Evolutionary conservation across 2,329 filamentous ascomycete species (phyloP), one percentile per base, ranked within the genome.

Genomic region (Aspergillus sergii): DNA sequence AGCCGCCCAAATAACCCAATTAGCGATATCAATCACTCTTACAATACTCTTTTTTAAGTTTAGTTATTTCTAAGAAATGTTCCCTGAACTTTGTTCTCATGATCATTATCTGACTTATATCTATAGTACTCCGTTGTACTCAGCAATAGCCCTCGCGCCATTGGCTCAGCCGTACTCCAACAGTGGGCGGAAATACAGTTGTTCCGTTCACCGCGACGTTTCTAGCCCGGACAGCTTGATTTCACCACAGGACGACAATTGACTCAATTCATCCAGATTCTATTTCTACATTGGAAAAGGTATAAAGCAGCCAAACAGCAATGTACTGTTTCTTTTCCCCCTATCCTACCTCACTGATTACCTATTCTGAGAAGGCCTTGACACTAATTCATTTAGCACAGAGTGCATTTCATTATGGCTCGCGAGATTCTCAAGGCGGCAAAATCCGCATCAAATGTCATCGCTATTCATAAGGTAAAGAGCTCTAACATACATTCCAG

Each of bases 381-480:
- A 55, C 19, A 26, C 61, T 68, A 26, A 69, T 59, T 61, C 32
- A 30, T 34, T 26, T 26, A 50, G 26, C 62, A 69, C 70, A 71
- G 69, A 70, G 68, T 70, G 71, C 65, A 59, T 41, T 45, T 51
- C 69, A 75, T 63, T 61, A 77, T 78, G 77, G 69, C 74, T 68
- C 75, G 75, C 66, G 72, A 72, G 70, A 63, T 75, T 63, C 62
- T 78, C 63, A 78, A 78, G 67, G 77, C 76, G 67, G 78, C 76
- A 59, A 75, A 77, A 67, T 71, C 76, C 65, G 77, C 77, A 58
- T 74, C 74, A 48, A 73, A 74, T 63, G 78, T 71, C 41, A 65
- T 81, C 62, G 69, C 78, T 26, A 68, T 81, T 57, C 65, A 71
- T 57, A 71, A 80, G 76, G 78, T 81, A 72, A 39, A 67, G 45